A percentile compares a stretch with the other conserved stretches of the same genome.
These are phyloP conservation scores for Entrophospora sp. DNA, from an alignment of 192 early-diverging fungal genomes.

Conservation along the genomic window DNA sequence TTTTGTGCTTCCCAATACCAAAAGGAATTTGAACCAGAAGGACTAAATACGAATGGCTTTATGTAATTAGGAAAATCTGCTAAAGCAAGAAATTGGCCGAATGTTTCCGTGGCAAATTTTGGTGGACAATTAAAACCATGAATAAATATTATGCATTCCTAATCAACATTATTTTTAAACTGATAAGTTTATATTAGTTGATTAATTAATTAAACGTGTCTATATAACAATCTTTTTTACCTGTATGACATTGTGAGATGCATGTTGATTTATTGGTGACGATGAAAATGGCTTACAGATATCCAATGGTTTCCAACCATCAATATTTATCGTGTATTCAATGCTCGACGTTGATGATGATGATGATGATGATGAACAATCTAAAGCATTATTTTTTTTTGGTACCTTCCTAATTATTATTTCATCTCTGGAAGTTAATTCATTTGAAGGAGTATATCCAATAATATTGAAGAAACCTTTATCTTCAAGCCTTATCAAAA, in stretches of 20 bases:
- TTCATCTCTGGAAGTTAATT: neutral
- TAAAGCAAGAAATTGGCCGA: slow-evolving; percentile 29
- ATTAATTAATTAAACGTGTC: no score
- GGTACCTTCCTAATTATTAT: neutral
- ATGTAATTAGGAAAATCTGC: slow-evolving; percentile 33
- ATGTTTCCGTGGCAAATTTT: slow-evolving; percentile 27
- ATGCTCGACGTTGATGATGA: no score
- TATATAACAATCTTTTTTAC: no score
- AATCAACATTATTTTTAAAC: slow-evolving; percentile 4
- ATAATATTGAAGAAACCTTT: neutral
- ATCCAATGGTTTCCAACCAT: slow-evolving; percentile 23
- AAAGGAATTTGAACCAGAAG: slow-evolving; percentile 27
- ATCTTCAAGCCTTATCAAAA: neutral
- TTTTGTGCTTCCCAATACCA: slow-evolving; percentile 29
- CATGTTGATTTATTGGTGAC: slow-evolving; percentile 15
- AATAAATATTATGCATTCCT: slow-evolving; percentile 31
- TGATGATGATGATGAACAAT: no score
- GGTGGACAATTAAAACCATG: slow-evolving; percentile 33
- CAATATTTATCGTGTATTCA: neutral
- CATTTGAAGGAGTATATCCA: neutral
- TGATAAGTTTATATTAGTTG: no score
- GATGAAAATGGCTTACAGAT: no score
- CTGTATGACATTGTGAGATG: neutral
- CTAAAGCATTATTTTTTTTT: neutral
- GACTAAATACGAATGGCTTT: slow-evolving; percentile 34